phyloP scores from a whole-genome alignment of 2,329 filamentous ascomycete genomes.

The Colletotrichum lini region DNA sequence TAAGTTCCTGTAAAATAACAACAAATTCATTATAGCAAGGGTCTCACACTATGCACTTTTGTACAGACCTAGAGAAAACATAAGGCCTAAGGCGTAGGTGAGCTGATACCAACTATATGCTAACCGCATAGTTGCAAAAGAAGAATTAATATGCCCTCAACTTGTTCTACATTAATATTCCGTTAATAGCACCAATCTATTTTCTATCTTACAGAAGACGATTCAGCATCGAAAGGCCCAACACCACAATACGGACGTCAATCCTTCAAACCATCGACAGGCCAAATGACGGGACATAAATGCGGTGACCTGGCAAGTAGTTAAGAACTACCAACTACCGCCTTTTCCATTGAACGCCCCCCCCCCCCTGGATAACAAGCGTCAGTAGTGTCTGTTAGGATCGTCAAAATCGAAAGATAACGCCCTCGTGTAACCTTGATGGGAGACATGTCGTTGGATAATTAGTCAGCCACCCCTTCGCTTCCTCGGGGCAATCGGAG shows the following conservation, averaged over 20 bases:
- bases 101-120: neutral
- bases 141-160: neutral
- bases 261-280: too few species aligned
- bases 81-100: too few species aligned
- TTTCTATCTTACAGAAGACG: neutral
- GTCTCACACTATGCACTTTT: too few species aligned
- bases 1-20: too few species aligned
- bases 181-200: too few species aligned
- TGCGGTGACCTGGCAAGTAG: neutral
- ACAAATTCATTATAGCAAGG: too few species aligned
- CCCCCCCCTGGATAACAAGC: neutral
- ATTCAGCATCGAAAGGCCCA: neutral
- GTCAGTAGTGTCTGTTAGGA: neutral
- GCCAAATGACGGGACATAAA: neutral
- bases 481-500: constrained; percentile 38
- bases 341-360: too few species aligned
- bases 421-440: constrained; percentile 28
- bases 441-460: constrained; percentile 31
- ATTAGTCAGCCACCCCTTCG: constrained; percentile 36
- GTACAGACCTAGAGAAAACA: too few species aligned
- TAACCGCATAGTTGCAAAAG: neutral
- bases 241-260: neutral
- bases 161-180: too few species aligned
- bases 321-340: neutral
- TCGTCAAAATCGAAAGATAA: neutral